Conservation (phyloP, 1,284 basidiomycete species). For the Boletus subluridellus region DNA sequence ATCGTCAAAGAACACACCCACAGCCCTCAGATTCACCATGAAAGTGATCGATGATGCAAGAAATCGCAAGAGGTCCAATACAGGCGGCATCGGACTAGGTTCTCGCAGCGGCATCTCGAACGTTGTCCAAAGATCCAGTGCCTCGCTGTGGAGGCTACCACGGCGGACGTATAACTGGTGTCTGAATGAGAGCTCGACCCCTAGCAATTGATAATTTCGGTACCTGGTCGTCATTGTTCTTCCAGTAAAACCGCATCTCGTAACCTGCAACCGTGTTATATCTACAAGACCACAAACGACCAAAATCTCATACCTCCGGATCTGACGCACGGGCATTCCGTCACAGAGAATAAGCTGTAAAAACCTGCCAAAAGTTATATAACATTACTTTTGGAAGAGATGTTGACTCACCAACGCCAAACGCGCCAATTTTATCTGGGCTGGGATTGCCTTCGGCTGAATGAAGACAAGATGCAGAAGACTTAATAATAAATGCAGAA, state of each 20-base stretch:
- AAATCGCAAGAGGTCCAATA: too few species aligned
- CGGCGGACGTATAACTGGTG: neutral
- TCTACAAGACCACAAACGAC: neutral
- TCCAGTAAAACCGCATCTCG: too few species aligned
- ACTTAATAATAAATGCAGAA: too few species aligned
- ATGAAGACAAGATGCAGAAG: too few species aligned
- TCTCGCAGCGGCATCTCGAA: neutral
- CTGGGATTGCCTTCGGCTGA: too few species aligned
- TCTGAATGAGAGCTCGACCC: neutral
- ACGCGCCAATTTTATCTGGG: too few species aligned
- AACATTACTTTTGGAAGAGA: too few species aligned
- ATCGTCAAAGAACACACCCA: neutral
- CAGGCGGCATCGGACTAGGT: neutral
- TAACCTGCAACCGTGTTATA: neutral
- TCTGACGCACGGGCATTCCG: neutral
- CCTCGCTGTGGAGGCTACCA: neutral
- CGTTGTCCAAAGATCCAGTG: neutral
- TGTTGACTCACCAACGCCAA: too few species aligned
- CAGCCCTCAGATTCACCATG: neutral
- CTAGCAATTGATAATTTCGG: neutral
- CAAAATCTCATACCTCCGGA: neutral
- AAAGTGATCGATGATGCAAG: too few species aligned
- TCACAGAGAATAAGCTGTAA: neutral
- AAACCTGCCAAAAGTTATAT: neutral
- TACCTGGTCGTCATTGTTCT: too few species aligned